These are phyloP conservation scores for Eutypella sp. DNA, from an alignment of 2,329 filamentous ascomycete genomes.

Conservation along the genomic window DNA sequence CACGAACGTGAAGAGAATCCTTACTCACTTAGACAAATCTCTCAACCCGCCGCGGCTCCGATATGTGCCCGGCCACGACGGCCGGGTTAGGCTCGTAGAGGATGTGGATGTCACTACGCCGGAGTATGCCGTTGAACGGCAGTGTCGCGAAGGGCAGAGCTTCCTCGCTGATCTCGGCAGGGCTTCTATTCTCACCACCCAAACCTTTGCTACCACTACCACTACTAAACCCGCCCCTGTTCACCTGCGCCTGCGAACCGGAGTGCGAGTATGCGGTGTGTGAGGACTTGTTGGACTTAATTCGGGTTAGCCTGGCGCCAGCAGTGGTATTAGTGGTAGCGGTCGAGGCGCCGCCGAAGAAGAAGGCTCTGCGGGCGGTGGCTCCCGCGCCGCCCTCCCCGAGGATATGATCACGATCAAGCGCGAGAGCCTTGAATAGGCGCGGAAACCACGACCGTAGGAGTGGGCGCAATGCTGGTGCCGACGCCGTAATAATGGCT, in stretches of 20 bases:
- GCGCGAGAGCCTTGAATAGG: constrained; percentile 12
- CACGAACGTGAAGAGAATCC: too few relatives aligned
- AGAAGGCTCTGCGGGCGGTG: constrained; percentile 9
- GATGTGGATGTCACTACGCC: constrained; percentile 6
- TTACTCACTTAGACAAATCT: not conserved
- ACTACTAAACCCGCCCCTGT: not conserved
- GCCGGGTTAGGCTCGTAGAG: constrained; percentile 2
- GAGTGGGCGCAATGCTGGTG: constrained; percentile 35
- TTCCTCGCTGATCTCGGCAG: constrained; percentile 5
- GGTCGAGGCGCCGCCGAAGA: too few relatives aligned
- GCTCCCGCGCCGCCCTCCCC: constrained; percentile 15
- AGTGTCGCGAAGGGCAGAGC: not conserved
- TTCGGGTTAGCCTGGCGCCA: constrained; percentile 10
- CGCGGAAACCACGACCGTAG: constrained; percentile 30
- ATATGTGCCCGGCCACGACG: not conserved
- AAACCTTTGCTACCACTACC: not conserved
- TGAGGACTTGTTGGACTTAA: too few relatives aligned
- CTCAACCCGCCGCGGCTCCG: not conserved
- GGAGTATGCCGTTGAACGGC: constrained; percentile 8
- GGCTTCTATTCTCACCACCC: not conserved
- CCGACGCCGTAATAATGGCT: constrained; percentile 37
- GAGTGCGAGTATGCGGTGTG: too few relatives aligned
- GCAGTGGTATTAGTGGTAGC: too few relatives aligned
- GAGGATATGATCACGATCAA: constrained; percentile 3
- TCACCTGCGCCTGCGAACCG: too few relatives aligned